Base-by-base conservation (phyloP, 1,284 basidiomycete genomes). In the Apiotrichum domesticum region DNA sequence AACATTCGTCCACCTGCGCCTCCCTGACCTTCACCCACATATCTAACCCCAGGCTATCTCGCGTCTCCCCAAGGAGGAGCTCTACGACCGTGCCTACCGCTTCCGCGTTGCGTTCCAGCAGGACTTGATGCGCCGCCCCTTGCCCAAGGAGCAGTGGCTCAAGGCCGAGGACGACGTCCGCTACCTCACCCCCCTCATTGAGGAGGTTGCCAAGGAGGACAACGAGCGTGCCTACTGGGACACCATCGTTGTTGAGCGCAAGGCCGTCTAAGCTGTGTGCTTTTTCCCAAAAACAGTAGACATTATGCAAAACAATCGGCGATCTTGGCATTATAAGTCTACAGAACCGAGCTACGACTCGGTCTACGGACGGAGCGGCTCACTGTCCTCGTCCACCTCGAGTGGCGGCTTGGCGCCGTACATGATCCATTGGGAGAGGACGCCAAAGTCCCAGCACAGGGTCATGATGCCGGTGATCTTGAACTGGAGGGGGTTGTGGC, bases 81-180 rank as follows among this genome's bases (percentile, higher is more conserved):
- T 80, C 35, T 98, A 95, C 78, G 94, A 98, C 83, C 90, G 95
- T 62, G 85, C 85, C 56, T 97, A 81, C 84, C 90, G 96, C 65
- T 81, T 96, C 76, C 89, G 92, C 73, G 81, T 86, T 49, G 92
- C 93, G 40, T 84, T 85, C 50, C 88, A 93, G 65, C 83, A 85
- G 61, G 87, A 86, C 59, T 81, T 94, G 58, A 77, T 89, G 52
- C 94, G 98, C 79, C 83, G 84, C 55, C 81, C 86, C 41, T 82
- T 98, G 21, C 85, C 92, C 63, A 90, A 92, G 77, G 86, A 87
- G 41, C 80, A 94, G 75, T 96, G 92, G 93, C 79, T 84, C 53
- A 84, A 82, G 63, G 78, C 84, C 7, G 83, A 85, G 65, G 86
- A 97, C 79, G 95, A 98, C 76, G 77, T 83, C 62, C 88, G 91